These are phyloP conservation scores for Rhizopogon vesiculosus DNA, from an alignment of 768 basidiomycete species.

Conservation along the genomic window DNA sequence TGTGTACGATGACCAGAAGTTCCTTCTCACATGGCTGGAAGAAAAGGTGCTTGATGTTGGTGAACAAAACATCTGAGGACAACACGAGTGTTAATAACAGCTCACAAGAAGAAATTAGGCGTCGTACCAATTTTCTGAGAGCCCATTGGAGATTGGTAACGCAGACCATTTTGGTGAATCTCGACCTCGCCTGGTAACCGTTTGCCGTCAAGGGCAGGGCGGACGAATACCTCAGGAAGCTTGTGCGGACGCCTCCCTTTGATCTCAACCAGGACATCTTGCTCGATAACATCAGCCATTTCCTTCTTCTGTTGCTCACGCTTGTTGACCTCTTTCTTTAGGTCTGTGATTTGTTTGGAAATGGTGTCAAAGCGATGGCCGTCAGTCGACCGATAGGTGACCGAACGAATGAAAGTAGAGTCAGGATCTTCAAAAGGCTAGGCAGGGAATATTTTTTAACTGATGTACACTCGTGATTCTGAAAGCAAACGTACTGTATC, in stretches of 20 bases:
- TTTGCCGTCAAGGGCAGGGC: conserved; percentile 93
- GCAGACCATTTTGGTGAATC: conserved; percentile 94
- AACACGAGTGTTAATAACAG: conserved; percentile 1
- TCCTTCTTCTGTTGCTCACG: conserved; percentile 97
- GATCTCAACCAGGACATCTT: conserved; percentile 83
- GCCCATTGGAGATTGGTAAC: conserved; percentile 84
- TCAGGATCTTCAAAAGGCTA: conserved; percentile 97
- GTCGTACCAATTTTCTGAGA: conserved; percentile 85
- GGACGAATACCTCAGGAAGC: conserved; percentile 87
- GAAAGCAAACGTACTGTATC: conserved; percentile 63
- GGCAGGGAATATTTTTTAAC: neutral
- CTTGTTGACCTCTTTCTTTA: conserved; percentile 97
- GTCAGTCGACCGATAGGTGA: conserved; percentile 90
- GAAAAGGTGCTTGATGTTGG: conserved; percentile 97
- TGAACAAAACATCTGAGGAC: conserved; percentile 80
- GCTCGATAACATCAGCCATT: conserved; percentile 96
- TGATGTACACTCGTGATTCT: neutral
- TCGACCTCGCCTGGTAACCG: conserved; percentile 96
- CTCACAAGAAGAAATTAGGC: neutral
- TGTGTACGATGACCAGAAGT: conserved; percentile 87
- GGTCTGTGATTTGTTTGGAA: conserved; percentile 86
- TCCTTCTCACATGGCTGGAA: conserved; percentile 99
- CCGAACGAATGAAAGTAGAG: conserved; percentile 92
- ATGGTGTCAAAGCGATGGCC: conserved; percentile 85
- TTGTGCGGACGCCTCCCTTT: conserved; percentile 84